Conservation (phyloP, 257 asterid species). For the Solanum arcanum region DNA sequence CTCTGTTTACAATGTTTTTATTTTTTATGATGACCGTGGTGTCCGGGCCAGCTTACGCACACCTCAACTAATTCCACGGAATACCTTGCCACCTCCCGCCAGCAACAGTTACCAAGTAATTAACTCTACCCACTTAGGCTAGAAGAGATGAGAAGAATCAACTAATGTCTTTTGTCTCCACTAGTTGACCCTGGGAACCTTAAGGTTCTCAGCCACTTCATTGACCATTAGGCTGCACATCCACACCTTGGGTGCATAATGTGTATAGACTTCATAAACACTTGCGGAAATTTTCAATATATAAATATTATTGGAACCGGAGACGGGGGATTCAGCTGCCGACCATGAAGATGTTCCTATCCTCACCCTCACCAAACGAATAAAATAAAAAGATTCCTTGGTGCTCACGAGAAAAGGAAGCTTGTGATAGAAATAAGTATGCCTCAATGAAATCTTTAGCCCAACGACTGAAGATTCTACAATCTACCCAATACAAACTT, state of each 20-base stretch:
- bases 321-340: fast-evolving
- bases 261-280: not conserved
- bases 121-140: not conserved
- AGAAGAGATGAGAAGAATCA: not conserved
- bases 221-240: not conserved
- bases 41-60: not conserved
- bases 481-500: not conserved
- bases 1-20: not conserved
- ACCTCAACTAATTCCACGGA: not conserved
- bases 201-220: not conserved
- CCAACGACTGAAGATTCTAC: not conserved
- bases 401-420: not conserved
- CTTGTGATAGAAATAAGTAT: not conserved
- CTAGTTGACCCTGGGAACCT: not conserved
- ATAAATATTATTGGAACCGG: not conserved
- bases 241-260: not conserved
- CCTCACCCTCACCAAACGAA: not conserved
- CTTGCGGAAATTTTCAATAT: not conserved
- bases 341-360: not conserved
- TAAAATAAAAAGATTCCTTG: not conserved
- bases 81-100: not conserved
- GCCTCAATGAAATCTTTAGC: not conserved
- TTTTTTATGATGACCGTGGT: not conserved
- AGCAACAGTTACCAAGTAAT: not conserved
- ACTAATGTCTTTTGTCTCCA: not conserved